Conservation (phyloP, 108 stramenopile species). For the Discostella stelligeroides region DNA sequence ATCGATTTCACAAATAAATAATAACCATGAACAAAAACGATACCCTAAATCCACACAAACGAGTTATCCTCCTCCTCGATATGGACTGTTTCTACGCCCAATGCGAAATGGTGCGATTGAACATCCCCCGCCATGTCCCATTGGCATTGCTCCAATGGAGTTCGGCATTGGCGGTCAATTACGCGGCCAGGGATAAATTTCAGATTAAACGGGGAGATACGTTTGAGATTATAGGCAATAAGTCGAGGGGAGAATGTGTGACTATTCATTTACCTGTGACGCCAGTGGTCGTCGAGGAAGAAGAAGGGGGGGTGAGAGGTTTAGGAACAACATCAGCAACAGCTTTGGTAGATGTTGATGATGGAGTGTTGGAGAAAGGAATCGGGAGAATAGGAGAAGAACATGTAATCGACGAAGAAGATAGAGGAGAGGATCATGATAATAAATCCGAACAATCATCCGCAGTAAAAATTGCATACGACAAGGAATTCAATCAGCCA, state of each 20-base stretch:
- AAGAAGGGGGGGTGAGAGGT: neutral
- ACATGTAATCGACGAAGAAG: constrained; percentile 6
- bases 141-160: constrained; percentile 81
- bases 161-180: constrained; percentile 83
- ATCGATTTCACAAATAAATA: too few species aligned
- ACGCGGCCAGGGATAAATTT: constrained; percentile 66
- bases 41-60: constrained; percentile 21
- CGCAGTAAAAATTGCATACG: constrained; percentile 47
- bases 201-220: constrained; percentile 78
- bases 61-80: constrained; percentile 81
- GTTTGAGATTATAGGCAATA: constrained; percentile 63
- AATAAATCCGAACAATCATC: too few species aligned
- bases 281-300: constrained; percentile 31
- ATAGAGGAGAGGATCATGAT: neutral
- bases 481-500: constrained; percentile 58
- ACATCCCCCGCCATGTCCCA: constrained; percentile 49
- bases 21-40: neutral
- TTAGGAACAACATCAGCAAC: too few species aligned
- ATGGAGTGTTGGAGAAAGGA: too few species aligned
- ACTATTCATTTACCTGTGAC: constrained; percentile 60
- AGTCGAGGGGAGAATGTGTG: constrained; percentile 46
- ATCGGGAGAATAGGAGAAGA: constrained; percentile 2
- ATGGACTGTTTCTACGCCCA: constrained; percentile 93
- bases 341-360: too few species aligned
- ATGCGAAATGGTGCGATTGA: constrained; percentile 82